phyloP scores from a whole-genome alignment of 352 stramenopile genomes.

The Phytopythium sindhum region DNA sequence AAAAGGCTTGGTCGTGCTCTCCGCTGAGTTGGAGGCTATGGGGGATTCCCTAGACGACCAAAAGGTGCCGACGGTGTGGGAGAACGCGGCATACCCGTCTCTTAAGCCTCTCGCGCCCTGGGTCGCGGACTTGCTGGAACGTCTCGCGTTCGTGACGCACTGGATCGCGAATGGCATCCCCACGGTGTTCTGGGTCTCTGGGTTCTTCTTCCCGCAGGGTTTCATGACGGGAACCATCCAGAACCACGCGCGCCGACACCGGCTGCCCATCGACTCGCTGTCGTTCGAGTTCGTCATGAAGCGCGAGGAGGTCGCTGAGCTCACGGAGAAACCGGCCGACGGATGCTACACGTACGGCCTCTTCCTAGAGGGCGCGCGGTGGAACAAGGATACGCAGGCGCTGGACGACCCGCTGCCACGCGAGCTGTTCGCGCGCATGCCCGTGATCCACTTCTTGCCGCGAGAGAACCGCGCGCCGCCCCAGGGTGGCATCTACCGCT shows the following conservation, averaged over 20 bases:
- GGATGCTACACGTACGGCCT: conserved; percentile 90
- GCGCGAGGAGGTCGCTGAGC: conserved; percentile 39
- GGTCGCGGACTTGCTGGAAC: conserved; percentile 85
- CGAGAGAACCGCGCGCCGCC: conserved; percentile 74
- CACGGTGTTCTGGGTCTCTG: conserved; percentile 86
- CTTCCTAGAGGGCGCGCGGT: conserved; percentile 90
- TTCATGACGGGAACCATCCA: conserved; percentile 92
- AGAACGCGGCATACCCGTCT: conserved; percentile 87
- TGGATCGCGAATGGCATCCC: conserved; percentile 81
- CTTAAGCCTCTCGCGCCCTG: conserved; percentile 87
- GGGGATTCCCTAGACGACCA: conserved; percentile 85
- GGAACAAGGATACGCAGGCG: conserved; percentile 69
- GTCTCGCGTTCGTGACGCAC: conserved; percentile 60
- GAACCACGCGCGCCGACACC: conserved; percentile 89
- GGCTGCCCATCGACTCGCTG: conserved; percentile 90
- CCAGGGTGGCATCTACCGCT: conserved; percentile 88
- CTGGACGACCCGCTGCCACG: conserved; percentile 89
- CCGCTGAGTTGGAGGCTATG: conserved; percentile 82
- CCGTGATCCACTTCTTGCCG: conserved; percentile 86
- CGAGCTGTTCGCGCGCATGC: conserved; percentile 91
- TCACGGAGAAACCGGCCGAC: conserved; percentile 57
- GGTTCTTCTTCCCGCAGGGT: conserved; percentile 92
- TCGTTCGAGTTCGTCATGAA: conserved; percentile 90
- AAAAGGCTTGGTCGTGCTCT: conserved; percentile 85
- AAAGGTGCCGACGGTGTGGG: conserved; percentile 87